These are phyloP conservation scores for Endotrypanum monterogeii DNA, from an alignment of 208 protist genomes.

Conservation along the genomic window DNA sequence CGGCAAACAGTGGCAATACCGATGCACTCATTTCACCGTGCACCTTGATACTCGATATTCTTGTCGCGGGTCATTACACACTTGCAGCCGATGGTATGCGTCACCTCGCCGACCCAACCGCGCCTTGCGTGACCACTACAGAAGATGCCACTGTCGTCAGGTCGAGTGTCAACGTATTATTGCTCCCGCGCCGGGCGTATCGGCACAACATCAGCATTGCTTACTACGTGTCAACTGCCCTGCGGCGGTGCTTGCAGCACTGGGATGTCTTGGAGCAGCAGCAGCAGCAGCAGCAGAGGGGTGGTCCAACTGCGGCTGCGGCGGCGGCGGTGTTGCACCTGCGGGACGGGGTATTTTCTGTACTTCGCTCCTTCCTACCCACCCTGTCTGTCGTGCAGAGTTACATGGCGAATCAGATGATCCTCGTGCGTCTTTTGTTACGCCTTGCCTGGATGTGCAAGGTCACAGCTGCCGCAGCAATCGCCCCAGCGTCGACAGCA, in stretches of 20 bases:
- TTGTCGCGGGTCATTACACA: slow-evolving; percentile 43
- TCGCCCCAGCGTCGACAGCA: not conserved
- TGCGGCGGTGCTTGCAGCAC: slow-evolving; percentile 30
- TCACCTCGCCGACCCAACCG: slow-evolving; percentile 21
- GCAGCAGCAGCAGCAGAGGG: not conserved
- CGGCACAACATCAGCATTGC: slow-evolving; percentile 36
- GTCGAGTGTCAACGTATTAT: slow-evolving; percentile 59
- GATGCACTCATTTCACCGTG: slow-evolving; percentile 40
- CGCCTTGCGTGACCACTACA: not conserved
- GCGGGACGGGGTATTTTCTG: slow-evolving; percentile 9
- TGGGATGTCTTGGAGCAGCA: slow-evolving; percentile 23
- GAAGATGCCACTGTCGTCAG: not conserved
- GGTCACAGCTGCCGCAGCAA: not conserved
- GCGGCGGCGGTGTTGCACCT: not conserved
- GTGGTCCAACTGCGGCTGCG: not conserved
- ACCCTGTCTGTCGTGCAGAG: slow-evolving; percentile 36
- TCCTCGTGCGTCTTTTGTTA: slow-evolving; percentile 38
- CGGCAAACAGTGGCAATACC: not conserved
- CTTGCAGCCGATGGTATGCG: slow-evolving; percentile 39
- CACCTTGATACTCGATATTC: slow-evolving; percentile 58
- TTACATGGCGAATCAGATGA: slow-evolving; percentile 49
- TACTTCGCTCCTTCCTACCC: slow-evolving; percentile 38
- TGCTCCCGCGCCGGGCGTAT: slow-evolving; percentile 48
- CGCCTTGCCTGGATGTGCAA: slow-evolving; percentile 26
- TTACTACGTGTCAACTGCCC: slow-evolving; percentile 23